Evolutionary conservation across 495 filamentous ascomycete species (phyloP).

Genomic region (Penicillium riverlandense): DNA sequence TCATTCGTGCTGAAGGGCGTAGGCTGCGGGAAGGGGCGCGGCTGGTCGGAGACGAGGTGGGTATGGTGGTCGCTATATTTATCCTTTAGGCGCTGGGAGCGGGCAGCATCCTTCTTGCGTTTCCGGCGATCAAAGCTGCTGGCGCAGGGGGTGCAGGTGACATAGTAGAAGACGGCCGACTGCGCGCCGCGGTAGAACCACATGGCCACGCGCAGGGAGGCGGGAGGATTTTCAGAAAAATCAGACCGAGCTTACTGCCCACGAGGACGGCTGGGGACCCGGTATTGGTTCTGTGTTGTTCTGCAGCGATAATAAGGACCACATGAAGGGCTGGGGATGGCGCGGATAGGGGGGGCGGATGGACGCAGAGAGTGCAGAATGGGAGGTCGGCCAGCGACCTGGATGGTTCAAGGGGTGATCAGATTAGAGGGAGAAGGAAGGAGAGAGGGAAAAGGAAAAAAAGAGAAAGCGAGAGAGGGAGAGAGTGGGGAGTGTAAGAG

Average conservation of each 20-base stretch:
- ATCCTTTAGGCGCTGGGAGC: constrained; percentile 52
- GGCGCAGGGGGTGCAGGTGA: constrained; percentile 75
- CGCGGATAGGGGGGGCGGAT: constrained; percentile 12
- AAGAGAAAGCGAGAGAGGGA: neutral
- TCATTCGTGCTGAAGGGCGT: constrained; percentile 76
- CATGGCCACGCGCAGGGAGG: constrained; percentile 19
- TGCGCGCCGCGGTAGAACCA: constrained; percentile 56
- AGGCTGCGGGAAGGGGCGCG: constrained; percentile 68
- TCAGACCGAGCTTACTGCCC: constrained; percentile 11
- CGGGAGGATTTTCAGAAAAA: too few species aligned
- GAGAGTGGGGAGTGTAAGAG: constrained; percentile 1
- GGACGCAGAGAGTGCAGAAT: constrained; percentile 6
- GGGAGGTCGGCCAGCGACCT: constrained; percentile 34
- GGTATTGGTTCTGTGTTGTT: constrained; percentile 17
- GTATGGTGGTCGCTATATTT: constrained; percentile 28
- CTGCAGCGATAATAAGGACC: constrained; percentile 22
- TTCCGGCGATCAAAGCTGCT: constrained; percentile 55
- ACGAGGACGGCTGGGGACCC: constrained; percentile 16
- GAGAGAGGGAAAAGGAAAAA: constrained; percentile 2
- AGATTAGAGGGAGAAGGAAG: constrained; percentile 1
- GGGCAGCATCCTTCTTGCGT: constrained; percentile 57
- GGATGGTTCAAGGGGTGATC: constrained; percentile 4
- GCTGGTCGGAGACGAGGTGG: constrained; percentile 52
- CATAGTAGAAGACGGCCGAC: constrained; percentile 81
- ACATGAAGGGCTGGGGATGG: constrained; percentile 36